A percentile compares a stretch with the other conserved stretches of the same genome.
phyloP scores from a whole-genome alignment of 225 moss, liverwort and hornwort genomes.

The Rhytidiadelphus loreus region DNA sequence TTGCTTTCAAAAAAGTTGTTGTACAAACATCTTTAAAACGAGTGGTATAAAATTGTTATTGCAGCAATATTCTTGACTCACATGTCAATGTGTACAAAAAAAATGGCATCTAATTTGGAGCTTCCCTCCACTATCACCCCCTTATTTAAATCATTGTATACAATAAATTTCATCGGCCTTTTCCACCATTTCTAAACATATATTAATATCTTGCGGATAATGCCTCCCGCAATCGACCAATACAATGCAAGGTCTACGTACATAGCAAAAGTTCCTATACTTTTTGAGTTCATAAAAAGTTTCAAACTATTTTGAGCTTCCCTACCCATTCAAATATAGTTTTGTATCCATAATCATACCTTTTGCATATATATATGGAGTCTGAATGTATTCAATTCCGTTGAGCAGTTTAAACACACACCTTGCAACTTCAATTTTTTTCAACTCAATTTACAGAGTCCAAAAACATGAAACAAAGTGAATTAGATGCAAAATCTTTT shows the following conservation, averaged over 20 bases:
- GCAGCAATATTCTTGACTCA: neutral
- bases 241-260: neutral
- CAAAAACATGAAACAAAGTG: too few relatives aligned
- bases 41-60: too few relatives aligned
- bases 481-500: too few relatives aligned
- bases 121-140: neutral
- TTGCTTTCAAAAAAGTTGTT: too few relatives aligned
- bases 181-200: neutral
- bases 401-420: too few relatives aligned
- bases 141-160: neutral
- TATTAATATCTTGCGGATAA: neutral
- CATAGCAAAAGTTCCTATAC: neutral
- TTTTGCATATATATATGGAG: too few relatives aligned
- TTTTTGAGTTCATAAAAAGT: neutral
- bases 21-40: too few relatives aligned
- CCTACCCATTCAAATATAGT: neutral
- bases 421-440: too few relatives aligned
- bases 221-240: neutral
- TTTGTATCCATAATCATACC: neutral
- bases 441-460: too few relatives aligned
- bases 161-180: fast-evolving
- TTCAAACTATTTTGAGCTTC: neutral
- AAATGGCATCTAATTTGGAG: neutral
- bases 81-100: neutral
- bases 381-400: too few relatives aligned